These are phyloP conservation scores for Iberis pinnata DNA, from an alignment of 345 rosid genomes.

Conservation along the genomic window DNA sequence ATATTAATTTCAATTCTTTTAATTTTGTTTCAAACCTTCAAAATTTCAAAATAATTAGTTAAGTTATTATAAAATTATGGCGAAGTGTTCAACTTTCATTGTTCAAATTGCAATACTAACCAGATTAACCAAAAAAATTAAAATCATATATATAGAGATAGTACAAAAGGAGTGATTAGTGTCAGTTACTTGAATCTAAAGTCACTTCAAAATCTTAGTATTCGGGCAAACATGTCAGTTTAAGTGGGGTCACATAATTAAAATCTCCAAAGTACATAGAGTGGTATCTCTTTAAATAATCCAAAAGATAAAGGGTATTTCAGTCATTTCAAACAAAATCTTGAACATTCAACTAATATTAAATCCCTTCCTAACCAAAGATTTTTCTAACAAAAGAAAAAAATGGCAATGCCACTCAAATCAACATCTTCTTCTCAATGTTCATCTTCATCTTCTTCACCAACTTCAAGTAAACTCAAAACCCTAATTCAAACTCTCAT, in stretches of 20 bases:
- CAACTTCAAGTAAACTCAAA: slow-evolving; percentile 50
- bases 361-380: slow-evolving; percentile 8
- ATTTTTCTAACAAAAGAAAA: slow-evolving; percentile 10
- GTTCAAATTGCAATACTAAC: no score
- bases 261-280: slow-evolving; percentile 33
- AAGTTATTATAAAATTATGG: no score
- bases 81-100: no score
- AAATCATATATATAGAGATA: slow-evolving; percentile 5
- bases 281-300: slow-evolving; percentile 35
- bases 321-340: slow-evolving; percentile 12
- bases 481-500: slow-evolving; percentile 51
- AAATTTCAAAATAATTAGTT: no score
- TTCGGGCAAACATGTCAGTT: slow-evolving; percentile 29
- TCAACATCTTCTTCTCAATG: slow-evolving; percentile 18
- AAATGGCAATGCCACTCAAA: slow-evolving; percentile 30
- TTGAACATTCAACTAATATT: slow-evolving; percentile 12
- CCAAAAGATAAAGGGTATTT: slow-evolving; percentile 35
- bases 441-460: slow-evolving; percentile 36
- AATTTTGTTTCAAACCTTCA: no score
- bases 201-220: slow-evolving; percentile 29
- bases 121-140: background rate
- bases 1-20: no score
- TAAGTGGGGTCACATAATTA: slow-evolving; percentile 19
- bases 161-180: slow-evolving; percentile 25
- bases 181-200: slow-evolving; percentile 33